phyloP scores from a whole-genome alignment of 2,329 filamentous ascomycete species.

The Ambrosiella beaveri region DNA sequence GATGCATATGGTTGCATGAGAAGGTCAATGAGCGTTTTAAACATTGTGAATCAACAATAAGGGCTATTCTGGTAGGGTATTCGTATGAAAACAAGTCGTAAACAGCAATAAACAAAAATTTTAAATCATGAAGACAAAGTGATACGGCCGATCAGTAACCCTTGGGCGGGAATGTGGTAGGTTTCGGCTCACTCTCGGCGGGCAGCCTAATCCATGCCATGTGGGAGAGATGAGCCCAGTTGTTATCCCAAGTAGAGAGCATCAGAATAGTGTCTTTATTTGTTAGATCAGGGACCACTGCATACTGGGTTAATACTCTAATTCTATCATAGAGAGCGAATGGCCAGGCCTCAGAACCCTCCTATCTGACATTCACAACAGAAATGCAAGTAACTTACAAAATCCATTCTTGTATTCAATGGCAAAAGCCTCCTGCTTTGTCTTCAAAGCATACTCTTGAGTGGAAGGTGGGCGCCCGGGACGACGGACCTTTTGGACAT shows the following conservation, averaged over 20 bases:
- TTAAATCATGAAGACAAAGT: neutral
- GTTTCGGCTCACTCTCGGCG: constrained; percentile 43
- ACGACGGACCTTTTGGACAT: constrained; percentile 50
- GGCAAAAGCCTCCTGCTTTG: constrained; percentile 51
- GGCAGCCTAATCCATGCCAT: constrained; percentile 63
- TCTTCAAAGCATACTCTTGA: constrained; percentile 59
- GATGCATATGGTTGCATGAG: neutral
- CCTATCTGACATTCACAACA: no score
- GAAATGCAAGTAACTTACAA: constrained; percentile 31
- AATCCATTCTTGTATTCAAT: constrained; percentile 75
- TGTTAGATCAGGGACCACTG: constrained; percentile 59
- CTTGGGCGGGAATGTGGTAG: constrained; percentile 61
- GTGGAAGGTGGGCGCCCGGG: constrained; percentile 63
- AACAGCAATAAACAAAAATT: neutral
- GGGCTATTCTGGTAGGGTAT: neutral
- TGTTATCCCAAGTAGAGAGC: constrained; percentile 61
- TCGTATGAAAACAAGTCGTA: neutral
- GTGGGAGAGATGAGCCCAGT: constrained; percentile 64
- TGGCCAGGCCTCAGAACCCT: no score
- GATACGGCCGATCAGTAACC: constrained; percentile 5
- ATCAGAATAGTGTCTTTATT: constrained; percentile 45
- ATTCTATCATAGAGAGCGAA: neutral
- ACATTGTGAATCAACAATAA: neutral
- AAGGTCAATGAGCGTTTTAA: neutral
- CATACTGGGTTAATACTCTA: constrained; percentile 1